phyloP scores from a whole-genome alignment of 2,329 filamentous ascomycete species.

The Fusarium sp. region DNA sequence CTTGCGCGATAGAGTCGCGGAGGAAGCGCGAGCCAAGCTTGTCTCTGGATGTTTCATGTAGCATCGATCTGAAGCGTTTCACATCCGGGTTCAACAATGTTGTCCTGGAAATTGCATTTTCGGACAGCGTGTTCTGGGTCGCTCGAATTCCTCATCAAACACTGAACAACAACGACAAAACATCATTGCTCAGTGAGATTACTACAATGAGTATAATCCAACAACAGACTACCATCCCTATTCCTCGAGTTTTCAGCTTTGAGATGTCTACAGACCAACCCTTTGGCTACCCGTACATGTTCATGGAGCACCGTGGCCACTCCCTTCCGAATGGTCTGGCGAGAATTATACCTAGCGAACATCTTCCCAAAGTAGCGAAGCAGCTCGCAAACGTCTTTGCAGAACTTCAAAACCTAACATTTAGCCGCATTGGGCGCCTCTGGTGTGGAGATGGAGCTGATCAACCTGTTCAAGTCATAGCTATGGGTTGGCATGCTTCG shows the following conservation, averaged over 20 bases:
- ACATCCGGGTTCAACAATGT: not conserved
- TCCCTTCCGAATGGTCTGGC: not conserved
- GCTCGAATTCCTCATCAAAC: not conserved
- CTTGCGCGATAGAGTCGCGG: not conserved
- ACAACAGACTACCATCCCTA: not conserved
- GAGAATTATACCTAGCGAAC: not conserved
- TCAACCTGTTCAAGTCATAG: not conserved
- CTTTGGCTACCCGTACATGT: not conserved
- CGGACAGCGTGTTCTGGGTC: not conserved
- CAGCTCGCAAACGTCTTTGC: not conserved
- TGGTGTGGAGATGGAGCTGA: not conserved
- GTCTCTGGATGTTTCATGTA: not conserved
- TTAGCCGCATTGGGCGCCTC: not conserved
- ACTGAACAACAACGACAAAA: not conserved
- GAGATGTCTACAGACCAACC: not conserved
- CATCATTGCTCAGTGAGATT: not conserved
- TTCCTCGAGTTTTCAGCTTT: not conserved
- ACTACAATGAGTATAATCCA: not conserved
- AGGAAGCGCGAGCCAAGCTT: not conserved
- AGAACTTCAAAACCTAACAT: not conserved
- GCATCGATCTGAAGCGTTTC: not conserved
- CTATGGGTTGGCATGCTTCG: not conserved
- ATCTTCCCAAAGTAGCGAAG: not conserved
- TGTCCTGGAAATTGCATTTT: not conserved
- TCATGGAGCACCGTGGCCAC: not conserved